Evolutionary conservation across 1,284 basidiomycete genomes (phyloP).

Genomic region (Sanguinoderma infundibulare): DNA sequence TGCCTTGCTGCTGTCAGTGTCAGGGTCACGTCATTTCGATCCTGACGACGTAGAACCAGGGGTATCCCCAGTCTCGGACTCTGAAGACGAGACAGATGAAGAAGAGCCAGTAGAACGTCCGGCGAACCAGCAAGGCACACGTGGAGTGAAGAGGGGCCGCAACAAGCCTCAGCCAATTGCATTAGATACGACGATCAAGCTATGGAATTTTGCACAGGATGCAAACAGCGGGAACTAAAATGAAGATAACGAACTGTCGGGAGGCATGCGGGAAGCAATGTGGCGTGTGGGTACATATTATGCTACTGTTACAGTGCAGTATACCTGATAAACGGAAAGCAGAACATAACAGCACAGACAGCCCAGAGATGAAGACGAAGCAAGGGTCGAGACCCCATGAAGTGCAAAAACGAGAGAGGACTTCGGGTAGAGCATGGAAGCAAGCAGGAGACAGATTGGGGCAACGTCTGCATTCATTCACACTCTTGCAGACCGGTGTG

Average conservation of each 20-base stretch:
- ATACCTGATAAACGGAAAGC: slow-evolving; percentile 1
- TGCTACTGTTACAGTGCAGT: not conserved
- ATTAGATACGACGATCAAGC: slow-evolving; percentile 24
- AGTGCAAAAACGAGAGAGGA: not conserved
- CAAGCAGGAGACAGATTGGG: not conserved
- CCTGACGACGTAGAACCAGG: not conserved
- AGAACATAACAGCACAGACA: not conserved
- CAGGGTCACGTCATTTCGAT: slow-evolving; percentile 71
- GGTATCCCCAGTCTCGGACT: slow-evolving; percentile 15
- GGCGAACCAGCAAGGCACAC: not conserved
- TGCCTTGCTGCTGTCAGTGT: slow-evolving; percentile 56
- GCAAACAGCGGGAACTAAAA: not conserved
- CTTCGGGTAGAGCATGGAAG: not conserved
- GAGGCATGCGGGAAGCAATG: not conserved
- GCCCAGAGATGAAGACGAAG: not conserved
- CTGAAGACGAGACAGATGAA: slow-evolving; percentile 14
- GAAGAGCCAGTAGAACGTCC: not conserved
- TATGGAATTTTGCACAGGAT: slow-evolving; percentile 23
- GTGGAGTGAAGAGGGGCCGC: not conserved
- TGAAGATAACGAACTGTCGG: not conserved
- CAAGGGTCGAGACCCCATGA: not conserved
- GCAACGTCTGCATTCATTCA: slow-evolving; percentile 7
- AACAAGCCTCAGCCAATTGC: slow-evolving; percentile 16
- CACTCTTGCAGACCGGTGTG: slow-evolving; percentile 18
- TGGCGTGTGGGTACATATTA: not conserved